Percentiles rank a stretch among this genome's conserved stretches.
These are phyloP conservation scores for Detonula confervacea DNA, from an alignment of 352 stramenopile genomes.

Conservation along the genomic window DNA sequence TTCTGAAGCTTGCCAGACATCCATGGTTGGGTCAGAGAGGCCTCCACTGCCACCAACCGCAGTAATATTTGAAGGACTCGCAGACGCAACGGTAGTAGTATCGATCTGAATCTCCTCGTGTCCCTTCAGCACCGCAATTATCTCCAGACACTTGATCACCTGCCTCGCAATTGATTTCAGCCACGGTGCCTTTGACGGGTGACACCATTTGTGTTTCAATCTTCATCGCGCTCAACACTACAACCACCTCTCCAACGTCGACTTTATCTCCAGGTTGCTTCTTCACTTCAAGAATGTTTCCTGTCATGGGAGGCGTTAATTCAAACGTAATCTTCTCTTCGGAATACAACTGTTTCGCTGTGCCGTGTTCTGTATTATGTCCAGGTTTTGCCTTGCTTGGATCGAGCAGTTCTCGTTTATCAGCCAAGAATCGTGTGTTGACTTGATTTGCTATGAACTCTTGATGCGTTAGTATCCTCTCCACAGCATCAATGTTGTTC, in stretches of 20 bases:
- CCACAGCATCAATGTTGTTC: constrained; percentile 53
- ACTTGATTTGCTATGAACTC: constrained; percentile 46
- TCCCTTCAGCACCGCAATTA: constrained; percentile 48
- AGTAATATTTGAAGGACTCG: background rate
- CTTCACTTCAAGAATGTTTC: constrained; percentile 48
- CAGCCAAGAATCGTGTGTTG: constrained; percentile 54
- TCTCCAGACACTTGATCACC: constrained; percentile 56
- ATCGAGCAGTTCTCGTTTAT: constrained; percentile 51
- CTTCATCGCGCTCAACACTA: constrained; percentile 59
- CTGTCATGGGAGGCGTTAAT: constrained; percentile 54
- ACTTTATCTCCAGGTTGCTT: constrained; percentile 52
- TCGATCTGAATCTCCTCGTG: constrained; percentile 55
- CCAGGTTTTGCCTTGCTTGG: constrained; percentile 36
- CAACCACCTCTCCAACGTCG: constrained; percentile 47
- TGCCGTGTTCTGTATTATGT: constrained; percentile 19
- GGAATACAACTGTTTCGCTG: constrained; percentile 44
- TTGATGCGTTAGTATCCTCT: constrained; percentile 52
- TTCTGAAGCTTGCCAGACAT: constrained; percentile 49
- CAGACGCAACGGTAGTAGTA: background rate
- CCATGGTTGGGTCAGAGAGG: constrained; percentile 42
- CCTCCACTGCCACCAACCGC: background rate
- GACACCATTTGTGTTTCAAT: constrained; percentile 62
- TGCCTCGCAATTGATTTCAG: constrained; percentile 44
- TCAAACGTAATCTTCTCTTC: constrained; percentile 57
- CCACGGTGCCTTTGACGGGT: constrained; percentile 51